phyloP scores from a whole-genome alignment of 202 grass and related monocot species.

The Alloteropsis angusta region DNA sequence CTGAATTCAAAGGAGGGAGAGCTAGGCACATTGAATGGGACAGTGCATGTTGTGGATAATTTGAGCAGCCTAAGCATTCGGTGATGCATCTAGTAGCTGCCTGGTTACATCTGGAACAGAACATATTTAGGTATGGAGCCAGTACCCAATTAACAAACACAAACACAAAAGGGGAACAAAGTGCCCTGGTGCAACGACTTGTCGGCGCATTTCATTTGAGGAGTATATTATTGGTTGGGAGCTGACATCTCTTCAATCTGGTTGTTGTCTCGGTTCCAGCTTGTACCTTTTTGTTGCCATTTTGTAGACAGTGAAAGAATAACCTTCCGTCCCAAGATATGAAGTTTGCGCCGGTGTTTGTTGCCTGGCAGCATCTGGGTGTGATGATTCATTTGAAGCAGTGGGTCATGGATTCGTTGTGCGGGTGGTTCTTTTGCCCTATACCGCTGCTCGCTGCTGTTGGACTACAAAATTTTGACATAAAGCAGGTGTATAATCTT shows the following conservation, averaged over 20 bases:
- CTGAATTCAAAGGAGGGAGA: conserved; percentile 24
- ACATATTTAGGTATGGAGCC: conserved; percentile 28
- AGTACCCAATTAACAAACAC: conserved; percentile 28
- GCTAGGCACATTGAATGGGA: conserved; percentile 50
- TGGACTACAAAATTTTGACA: conserved; percentile 60
- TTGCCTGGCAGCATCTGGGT: conserved; percentile 34
- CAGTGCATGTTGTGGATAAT: conserved; percentile 55
- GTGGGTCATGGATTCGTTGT: conserved; percentile 38
- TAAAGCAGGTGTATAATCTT: conserved; percentile 48
- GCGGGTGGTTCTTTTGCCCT: conserved; percentile 32
- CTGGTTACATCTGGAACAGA: conserved; percentile 32
- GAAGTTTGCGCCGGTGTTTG: conserved; percentile 8
- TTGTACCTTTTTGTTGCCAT: conserved; percentile 38
- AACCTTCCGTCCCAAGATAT: conserved; percentile 27
- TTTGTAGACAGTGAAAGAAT: conserved; percentile 39
- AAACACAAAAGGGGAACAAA: conserved; percentile 26
- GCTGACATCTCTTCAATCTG: conserved; percentile 20
- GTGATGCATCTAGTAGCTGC: conserved; percentile 29
- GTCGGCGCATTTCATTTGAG: conserved; percentile 28
- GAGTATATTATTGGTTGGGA: conserved; percentile 45
- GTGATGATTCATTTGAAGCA: conserved; percentile 40
- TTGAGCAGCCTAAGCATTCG: conserved; percentile 61
- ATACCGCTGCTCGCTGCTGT: background rate
- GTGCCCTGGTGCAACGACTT: conserved; percentile 34
- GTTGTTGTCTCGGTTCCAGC: conserved; percentile 32